These are phyloP conservation scores for Hyphopichia khmerensis DNA, from an alignment of 1,139 yeast genomes.

Conservation along the genomic window DNA sequence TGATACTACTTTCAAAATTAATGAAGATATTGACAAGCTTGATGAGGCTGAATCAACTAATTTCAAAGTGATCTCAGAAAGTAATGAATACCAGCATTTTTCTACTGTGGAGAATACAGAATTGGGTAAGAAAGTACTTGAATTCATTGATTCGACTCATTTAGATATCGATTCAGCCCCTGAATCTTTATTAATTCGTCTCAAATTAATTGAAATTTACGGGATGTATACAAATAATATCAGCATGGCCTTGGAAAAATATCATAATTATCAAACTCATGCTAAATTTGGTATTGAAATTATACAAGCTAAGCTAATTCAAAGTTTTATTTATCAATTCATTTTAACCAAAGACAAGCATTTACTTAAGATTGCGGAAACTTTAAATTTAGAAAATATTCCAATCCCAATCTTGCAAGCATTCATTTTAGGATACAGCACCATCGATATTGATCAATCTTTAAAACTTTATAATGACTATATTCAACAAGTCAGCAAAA, in stretches of 20 bases:
- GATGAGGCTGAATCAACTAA: constrained; percentile 1
- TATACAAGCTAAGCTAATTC: constrained; percentile 26
- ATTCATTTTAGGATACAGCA: constrained; percentile 47
- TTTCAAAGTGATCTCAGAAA: constrained; percentile 1
- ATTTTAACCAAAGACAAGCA: constrained; percentile 31
- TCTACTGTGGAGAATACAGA: not conserved
- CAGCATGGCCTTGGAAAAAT: constrained; percentile 27
- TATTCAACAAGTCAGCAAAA: constrained; percentile 36
- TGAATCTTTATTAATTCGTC: constrained; percentile 25
- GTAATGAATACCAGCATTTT: not conserved
- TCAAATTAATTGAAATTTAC: constrained; percentile 30
- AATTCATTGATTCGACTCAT: constrained; percentile 16
- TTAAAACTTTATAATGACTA: constrained; percentile 54
- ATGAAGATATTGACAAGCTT: not conserved
- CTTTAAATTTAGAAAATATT: constrained; percentile 36
- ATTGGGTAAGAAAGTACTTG: not conserved
- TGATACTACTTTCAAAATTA: constrained; percentile 1
- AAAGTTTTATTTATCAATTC: constrained; percentile 42
- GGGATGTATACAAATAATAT: constrained; percentile 36
- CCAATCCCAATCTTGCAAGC: constrained; percentile 43
- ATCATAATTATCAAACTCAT: constrained; percentile 37
- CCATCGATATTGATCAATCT: constrained; percentile 43
- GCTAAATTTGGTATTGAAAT: constrained; percentile 35
- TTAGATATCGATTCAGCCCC: constrained; percentile 26
- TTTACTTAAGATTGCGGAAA: constrained; percentile 44